Conservation (phyloP, 192 early-diverging fungal genomes). For the Cladochytrium replicatum region DNA sequence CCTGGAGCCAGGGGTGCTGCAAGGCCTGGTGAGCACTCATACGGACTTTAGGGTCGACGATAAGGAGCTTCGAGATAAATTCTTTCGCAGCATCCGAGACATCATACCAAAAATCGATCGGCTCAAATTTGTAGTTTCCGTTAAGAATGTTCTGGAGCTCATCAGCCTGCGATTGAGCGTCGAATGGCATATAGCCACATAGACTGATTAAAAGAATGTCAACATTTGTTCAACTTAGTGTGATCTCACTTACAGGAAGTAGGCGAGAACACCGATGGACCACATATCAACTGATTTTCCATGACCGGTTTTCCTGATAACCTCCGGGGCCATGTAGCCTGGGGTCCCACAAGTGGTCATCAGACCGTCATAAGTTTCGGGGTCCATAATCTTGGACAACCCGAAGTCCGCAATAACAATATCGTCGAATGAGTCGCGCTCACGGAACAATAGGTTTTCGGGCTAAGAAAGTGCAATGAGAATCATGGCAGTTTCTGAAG, state of each 20-base stretch:
- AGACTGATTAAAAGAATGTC: too few species aligned
- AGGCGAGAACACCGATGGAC: slow-evolving; percentile 88
- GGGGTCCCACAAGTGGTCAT: slow-evolving; percentile 80
- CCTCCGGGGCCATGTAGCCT: slow-evolving; percentile 63
- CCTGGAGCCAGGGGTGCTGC: slow-evolving; percentile 74
- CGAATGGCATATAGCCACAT: slow-evolving; percentile 53
- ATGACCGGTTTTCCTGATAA: slow-evolving; percentile 72
- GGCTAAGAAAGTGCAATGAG: too few species aligned
- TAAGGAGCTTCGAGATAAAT: slow-evolving; percentile 62
- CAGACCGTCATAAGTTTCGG: slow-evolving; percentile 47
- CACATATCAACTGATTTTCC: slow-evolving; percentile 90
- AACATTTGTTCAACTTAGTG: background rate
- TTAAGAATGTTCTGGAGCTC: slow-evolving; percentile 37
- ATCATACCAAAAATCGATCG: slow-evolving; percentile 50
- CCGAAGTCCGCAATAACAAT: slow-evolving; percentile 86
- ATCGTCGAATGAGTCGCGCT: slow-evolving; percentile 46
- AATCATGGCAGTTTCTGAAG: too few species aligned
- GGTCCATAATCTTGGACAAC: slow-evolving; percentile 29
- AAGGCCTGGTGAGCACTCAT: slow-evolving; percentile 68
- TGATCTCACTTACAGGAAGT: slow-evolving; percentile 53
- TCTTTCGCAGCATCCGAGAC: slow-evolving; percentile 68
- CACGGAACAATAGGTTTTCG: slow-evolving; percentile 77
- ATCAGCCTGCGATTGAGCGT: slow-evolving; percentile 18
- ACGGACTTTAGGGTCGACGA: slow-evolving; percentile 53
- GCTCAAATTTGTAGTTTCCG: slow-evolving; percentile 36